Evolutionary conservation across 129 eudicot genomes (phyloP).

Genomic region (Solidago caesia): DNA sequence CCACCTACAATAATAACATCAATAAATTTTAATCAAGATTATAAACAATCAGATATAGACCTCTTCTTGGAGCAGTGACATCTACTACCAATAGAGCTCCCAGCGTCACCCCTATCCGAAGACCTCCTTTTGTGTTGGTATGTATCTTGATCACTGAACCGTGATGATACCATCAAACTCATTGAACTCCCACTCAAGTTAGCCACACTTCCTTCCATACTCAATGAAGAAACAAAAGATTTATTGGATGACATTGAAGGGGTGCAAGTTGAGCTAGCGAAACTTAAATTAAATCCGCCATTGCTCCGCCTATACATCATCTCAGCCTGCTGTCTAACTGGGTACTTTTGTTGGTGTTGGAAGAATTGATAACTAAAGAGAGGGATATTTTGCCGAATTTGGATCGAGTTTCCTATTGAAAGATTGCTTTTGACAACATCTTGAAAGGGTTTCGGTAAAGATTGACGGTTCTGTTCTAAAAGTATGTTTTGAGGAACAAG

Average conservation of each 20-base stretch:
- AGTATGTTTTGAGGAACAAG: conserved; percentile 47
- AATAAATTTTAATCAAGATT: not conserved
- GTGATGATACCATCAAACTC: conserved; percentile 49
- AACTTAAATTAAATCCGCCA: conserved; percentile 61
- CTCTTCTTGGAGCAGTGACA: conserved; percentile 91
- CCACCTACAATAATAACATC: too few species aligned
- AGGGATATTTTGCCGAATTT: conserved; percentile 38
- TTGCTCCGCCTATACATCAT: conserved; percentile 49
- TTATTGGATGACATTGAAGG: conserved; percentile 80
- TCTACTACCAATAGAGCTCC: conserved; percentile 51
- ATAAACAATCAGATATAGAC: conserved; percentile 24
- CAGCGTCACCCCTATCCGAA: conserved; percentile 58
- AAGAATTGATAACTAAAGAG: conserved; percentile 33
- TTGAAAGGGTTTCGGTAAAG: conserved; percentile 43
- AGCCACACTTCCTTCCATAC: conserved; percentile 83
- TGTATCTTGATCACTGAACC: conserved; percentile 49
- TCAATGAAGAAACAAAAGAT: conserved; percentile 76
- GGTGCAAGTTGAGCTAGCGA: conserved; percentile 58
- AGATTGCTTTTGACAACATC: conserved; percentile 44
- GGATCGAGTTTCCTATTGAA: conserved; percentile 39
- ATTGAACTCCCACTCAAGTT: conserved; percentile 53
- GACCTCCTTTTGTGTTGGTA: conserved; percentile 64
- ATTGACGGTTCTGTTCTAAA: conserved; percentile 44
- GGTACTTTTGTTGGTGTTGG: conserved; percentile 55
- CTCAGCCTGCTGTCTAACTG: conserved; percentile 58